phyloP scores from a whole-genome alignment of 768 basidiomycete species.

The Lactarius trivialis region DNA sequence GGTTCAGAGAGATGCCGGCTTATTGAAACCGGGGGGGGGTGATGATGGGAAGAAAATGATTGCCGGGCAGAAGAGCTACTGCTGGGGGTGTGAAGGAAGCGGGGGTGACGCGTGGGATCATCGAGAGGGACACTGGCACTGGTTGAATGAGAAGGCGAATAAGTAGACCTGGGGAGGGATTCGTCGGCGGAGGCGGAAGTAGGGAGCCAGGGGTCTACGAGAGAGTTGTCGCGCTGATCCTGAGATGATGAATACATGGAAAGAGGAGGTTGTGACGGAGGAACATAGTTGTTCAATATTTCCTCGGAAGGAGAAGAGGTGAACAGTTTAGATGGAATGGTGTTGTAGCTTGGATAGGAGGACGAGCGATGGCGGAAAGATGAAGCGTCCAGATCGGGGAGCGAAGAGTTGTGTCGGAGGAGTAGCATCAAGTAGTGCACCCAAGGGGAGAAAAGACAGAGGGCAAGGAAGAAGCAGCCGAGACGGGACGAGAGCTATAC shows the following conservation, averaged over 20 bases:
- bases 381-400: constrained; percentile 21
- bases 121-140: neutral
- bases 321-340: constrained; percentile 20
- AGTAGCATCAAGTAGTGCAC: constrained; percentile 20
- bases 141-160: neutral
- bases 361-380: constrained; percentile 15
- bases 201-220: constrained; percentile 15
- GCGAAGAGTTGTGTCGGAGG: constrained; percentile 16
- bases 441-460: constrained; percentile 21
- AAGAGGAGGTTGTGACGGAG: constrained; percentile 10
- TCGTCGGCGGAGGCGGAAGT: constrained; percentile 7
- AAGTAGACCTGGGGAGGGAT: constrained; percentile 7
- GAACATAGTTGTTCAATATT: constrained; percentile 18
- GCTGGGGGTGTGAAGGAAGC: constrained; percentile 10
- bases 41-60: constrained; percentile 5
- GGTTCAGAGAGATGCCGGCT: constrained; percentile 16
- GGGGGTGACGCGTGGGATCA: constrained; percentile 14
- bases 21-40: neutral
- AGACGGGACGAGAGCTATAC: constrained; percentile 22
- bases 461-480: constrained; percentile 22
- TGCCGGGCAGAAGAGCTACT: constrained; percentile 12
- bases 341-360: constrained; percentile 21
- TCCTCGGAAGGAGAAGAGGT: constrained; percentile 17
- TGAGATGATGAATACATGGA: constrained; percentile 18
- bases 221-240: constrained; percentile 15